A percentile compares a stretch with the other conserved stretches of the same genome.
These are phyloP conservation scores for Arbutus unedo DNA, from an alignment of 148 eudicot species.

Conservation along the genomic window DNA sequence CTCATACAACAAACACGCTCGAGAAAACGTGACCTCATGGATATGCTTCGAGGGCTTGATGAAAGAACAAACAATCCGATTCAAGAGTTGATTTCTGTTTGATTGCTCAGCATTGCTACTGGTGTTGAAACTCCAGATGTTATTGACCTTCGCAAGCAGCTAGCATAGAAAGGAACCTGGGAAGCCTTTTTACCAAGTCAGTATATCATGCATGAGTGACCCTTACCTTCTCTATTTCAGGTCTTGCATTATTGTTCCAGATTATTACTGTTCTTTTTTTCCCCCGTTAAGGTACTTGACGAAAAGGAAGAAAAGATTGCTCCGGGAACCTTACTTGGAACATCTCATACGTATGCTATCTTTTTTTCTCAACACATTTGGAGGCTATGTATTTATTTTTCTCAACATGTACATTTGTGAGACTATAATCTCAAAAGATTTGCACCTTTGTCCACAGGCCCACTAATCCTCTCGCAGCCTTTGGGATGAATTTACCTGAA, in stretches of 20 bases:
- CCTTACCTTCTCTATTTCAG: not conserved
- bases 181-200: constrained; percentile 62
- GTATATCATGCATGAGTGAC: not conserved
- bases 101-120: constrained; percentile 74
- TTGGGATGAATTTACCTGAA: not conserved
- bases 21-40: too few relatives aligned
- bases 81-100: constrained; percentile 2
- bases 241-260: not conserved
- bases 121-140: constrained; percentile 99
- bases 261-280: constrained; percentile 8
- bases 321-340: constrained; percentile 78
- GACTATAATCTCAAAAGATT: too few relatives aligned
- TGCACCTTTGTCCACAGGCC: too few relatives aligned
- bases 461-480: too few relatives aligned
- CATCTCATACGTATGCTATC: constrained; percentile 71
- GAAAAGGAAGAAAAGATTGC: constrained; percentile 86
- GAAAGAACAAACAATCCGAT: too few relatives aligned
- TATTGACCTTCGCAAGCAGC: constrained; percentile 95
- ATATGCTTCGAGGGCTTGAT: too few relatives aligned
- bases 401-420: too few relatives aligned
- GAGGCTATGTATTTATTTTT: not conserved
- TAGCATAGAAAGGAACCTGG: constrained; percentile 97
- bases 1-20: too few relatives aligned
- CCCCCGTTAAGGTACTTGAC: constrained; percentile 66
- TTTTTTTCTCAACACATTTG: not conserved